Evolutionary conservation across 169 alveolate genomes (phyloP), one percentile per base, ranked within the genome.

Genomic region (Plasmodium reichenowi): DNA sequence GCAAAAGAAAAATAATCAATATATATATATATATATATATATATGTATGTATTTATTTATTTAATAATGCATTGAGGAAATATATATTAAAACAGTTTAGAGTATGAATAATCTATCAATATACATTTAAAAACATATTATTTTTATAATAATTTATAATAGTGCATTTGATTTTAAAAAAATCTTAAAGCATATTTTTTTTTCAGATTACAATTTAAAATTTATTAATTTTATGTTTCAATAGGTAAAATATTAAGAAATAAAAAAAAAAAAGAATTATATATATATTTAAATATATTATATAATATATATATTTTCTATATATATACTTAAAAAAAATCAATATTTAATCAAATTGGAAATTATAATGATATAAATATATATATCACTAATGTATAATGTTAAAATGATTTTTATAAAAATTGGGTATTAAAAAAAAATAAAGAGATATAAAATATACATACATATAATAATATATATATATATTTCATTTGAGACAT

Each of bases 281-380:
- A 22, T 45, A 29, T 20, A 3, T 48, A 26, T 9, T 64, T 76
- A 63, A 50, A 52, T 50, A 64, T 8, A 43, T 45, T 63, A 68
- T 12, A 29, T 29, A 29, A 26, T 26, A 29, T 29, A 29, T 29
- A 29, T 29, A 29, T 29, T 29, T 29, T 29, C 38, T 29, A 29
- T 29, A 29, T 29, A 29, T 29, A 58, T 67, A 62, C 73, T 17
- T 54, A 76, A 64, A 76, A 74, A 76, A 63, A 76, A 76, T 76
- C 88, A 76, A 52, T 32, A 59, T 54, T 67, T 63, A 56, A 52
- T 54, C 75, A 63, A 54, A 54, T n/a, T 6, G n/a, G n/a, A 54
- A 54, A 54, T 20, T 54, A 54, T 29, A 29, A 29, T 29, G 38
- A 29, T 29, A 29, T 29, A 29, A 2, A 29, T 29, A 4, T 29